phyloP scores from a whole-genome alignment of 768 basidiomycete genomes.

The Rhizopogon vesiculosus region DNA sequence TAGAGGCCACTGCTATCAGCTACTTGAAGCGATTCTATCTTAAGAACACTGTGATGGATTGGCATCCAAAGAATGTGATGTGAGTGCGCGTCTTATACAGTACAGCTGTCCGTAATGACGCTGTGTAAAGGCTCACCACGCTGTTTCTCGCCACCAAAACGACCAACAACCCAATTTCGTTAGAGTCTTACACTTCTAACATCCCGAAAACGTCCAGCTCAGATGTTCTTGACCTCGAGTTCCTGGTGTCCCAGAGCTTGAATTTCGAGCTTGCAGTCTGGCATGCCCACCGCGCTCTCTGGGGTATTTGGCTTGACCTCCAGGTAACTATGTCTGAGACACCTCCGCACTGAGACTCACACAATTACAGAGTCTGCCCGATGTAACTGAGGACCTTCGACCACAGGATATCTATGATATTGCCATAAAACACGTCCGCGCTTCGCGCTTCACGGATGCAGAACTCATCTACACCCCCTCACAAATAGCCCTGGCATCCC shows the following conservation, averaged over 20 bases:
- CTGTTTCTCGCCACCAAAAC: conserved; percentile 96
- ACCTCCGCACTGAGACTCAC: conserved; percentile 7
- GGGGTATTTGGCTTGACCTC: conserved; percentile 85
- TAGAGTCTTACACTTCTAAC: conserved; percentile 78
- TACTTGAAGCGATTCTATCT: conserved; percentile 97
- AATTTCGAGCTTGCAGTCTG: conserved; percentile 92
- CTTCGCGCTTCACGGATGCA: conserved; percentile 85
- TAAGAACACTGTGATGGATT: conserved; percentile 98
- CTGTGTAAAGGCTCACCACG: conserved; percentile 74
- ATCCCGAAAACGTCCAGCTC: conserved; percentile 78
- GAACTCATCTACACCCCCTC: conserved; percentile 92
- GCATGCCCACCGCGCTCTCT: conserved; percentile 85
- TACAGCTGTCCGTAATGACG: background rate
- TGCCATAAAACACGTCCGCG: conserved; percentile 63
- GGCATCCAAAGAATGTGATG: conserved; percentile 99
- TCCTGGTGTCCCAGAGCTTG: conserved; percentile 91
- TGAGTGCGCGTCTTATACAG: conserved; percentile 32
- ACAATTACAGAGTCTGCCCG: conserved; percentile 49
- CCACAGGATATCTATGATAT: conserved; percentile 52
- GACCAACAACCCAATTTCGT: conserved; percentile 87
- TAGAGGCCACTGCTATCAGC: conserved; percentile 86
- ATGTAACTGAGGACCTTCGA: conserved; percentile 43
- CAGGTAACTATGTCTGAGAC: conserved; percentile 49
- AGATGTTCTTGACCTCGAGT: conserved; percentile 92
- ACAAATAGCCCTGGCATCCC: conserved; percentile 84